Base-by-base conservation (phyloP, 2,329 filamentous ascomycete genomes). In the Fusarium fracticaudum region DNA sequence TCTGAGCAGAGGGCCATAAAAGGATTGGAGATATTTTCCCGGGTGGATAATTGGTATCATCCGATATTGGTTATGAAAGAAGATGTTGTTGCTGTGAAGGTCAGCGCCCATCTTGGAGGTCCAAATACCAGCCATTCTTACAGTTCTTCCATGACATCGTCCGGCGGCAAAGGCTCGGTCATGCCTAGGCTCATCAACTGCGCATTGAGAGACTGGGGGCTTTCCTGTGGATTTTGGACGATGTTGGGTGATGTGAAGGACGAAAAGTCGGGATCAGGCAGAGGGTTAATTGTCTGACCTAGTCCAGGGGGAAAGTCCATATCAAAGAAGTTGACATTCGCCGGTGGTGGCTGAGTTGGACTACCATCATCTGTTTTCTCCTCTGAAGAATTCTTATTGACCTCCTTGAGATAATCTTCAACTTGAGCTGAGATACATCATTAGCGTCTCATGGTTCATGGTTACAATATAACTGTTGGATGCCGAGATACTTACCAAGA, bases 141-240 rank as follows among this genome's bases (percentile, higher is more conserved):
- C 93, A 98, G 83, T 71, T 96, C 94, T 79, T 97, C 92, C 77
- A 96, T 92, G 57, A 96, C 88, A 71, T 96, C 91, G 70, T 91
- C 90, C 4, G 91, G 89, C 0, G 96, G 96, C 20, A 97, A 83
- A 22, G 93, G 88, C 81, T 98, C 96, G 60, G 95, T 93, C 73
- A 97, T 84, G 18, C 95, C 95, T 40, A 98, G 84, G 17, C 91
- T 91, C 67, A 98, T 91, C 83, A 98, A 87, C 78, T 85, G 78
- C 11, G 73, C 66, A 33, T 73, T 48, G 40, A 75, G 75, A 55
- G 65, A 54, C 20, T 67, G 31, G 20, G 58, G 51, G 4, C 69
- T 60, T 8, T 71, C 58, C 35, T 66, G 62, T 10, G 72, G 60
- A 29, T 70, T 47, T 20, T 68, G 44, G n/a, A 43, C 41, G 51